Conservation (phyloP, 2,329 filamentous ascomycete genomes). For the Pseudogymnoascus sp. region DNA sequence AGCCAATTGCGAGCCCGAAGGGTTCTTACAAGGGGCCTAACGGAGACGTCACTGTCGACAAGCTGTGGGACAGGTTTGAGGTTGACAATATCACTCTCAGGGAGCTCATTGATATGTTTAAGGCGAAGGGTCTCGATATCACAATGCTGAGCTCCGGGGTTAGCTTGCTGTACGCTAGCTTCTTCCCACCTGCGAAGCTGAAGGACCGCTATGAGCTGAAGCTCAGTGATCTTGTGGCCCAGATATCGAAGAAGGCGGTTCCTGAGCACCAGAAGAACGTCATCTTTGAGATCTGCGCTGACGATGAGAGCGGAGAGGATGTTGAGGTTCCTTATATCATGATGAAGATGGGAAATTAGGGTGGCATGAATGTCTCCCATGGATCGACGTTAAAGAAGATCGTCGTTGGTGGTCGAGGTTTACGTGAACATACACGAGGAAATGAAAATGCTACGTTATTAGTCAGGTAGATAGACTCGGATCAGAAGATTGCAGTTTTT, state of each 20-base stretch:
- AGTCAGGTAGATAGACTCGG: slow-evolving; percentile 3
- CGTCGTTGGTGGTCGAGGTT: background rate
- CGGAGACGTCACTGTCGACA: slow-evolving; percentile 80
- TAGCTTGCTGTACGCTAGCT: slow-evolving; percentile 86
- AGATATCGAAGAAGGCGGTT: slow-evolving; percentile 85
- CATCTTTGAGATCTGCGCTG: slow-evolving; percentile 92
- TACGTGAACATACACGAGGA: slow-evolving; percentile 8
- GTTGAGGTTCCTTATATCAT: slow-evolving; percentile 97
- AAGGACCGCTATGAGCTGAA: slow-evolving; percentile 79
- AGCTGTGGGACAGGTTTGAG: slow-evolving; percentile 97
- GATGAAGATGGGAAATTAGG: slow-evolving; percentile 51
- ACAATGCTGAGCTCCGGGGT: slow-evolving; percentile 97
- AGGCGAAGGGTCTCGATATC: slow-evolving; percentile 71
- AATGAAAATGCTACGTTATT: slow-evolving; percentile 10
- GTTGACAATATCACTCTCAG: slow-evolving; percentile 76
- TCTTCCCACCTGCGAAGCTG: slow-evolving; percentile 71
- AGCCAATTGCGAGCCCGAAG: slow-evolving; percentile 91
- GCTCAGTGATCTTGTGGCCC: slow-evolving; percentile 81
- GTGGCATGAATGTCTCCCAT: background rate
- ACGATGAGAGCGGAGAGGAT: slow-evolving; percentile 83
- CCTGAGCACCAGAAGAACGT: slow-evolving; percentile 89
- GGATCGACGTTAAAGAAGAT: background rate
- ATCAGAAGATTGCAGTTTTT: slow-evolving; percentile 1
- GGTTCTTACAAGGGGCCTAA: slow-evolving; percentile 76
- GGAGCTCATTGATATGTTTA: slow-evolving; percentile 78